Evolutionary conservation across 148 eudicot species (phyloP).

Genomic region (Beta vulgaris): DNA sequence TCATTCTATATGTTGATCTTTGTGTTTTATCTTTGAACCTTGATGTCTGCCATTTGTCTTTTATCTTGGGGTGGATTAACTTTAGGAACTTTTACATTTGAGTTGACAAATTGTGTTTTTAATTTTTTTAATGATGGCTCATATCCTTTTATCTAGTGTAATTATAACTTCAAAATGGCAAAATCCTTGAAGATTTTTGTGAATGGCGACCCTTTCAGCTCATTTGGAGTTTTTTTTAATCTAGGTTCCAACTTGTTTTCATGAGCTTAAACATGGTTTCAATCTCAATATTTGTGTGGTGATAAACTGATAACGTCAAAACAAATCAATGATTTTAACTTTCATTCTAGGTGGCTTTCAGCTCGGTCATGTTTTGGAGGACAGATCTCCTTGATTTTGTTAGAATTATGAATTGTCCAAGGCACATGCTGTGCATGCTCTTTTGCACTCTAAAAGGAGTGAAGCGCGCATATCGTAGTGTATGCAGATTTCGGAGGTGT

Average conservation of each 20-base stretch:
- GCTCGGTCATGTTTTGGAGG: not conserved
- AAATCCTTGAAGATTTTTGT: too few species aligned
- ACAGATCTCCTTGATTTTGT: not conserved
- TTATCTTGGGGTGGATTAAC: not conserved
- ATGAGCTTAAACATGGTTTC: not conserved
- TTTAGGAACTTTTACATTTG: not conserved
- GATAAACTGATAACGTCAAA: not conserved
- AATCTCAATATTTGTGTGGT: not conserved
- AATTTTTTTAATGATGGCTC: not conserved
- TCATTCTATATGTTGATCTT: not conserved
- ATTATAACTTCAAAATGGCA: not conserved
- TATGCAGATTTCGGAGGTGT: not conserved
- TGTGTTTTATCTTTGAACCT: not conserved
- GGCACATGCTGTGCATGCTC: not conserved
- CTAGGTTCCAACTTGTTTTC: not conserved
- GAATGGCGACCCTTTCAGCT: not conserved
- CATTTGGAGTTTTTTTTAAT: not conserved
- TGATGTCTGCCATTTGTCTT: not conserved
- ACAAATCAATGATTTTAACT: not conserved
- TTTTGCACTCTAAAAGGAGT: not conserved
- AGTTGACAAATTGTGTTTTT: not conserved
- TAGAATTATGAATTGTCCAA: not conserved
- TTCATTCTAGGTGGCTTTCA: not conserved
- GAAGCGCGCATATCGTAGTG: not conserved
- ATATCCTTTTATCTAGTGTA: not conserved